Conservation (phyloP, 2,329 filamentous ascomycete genomes). For the Ceratocystis colombiana region DNA sequence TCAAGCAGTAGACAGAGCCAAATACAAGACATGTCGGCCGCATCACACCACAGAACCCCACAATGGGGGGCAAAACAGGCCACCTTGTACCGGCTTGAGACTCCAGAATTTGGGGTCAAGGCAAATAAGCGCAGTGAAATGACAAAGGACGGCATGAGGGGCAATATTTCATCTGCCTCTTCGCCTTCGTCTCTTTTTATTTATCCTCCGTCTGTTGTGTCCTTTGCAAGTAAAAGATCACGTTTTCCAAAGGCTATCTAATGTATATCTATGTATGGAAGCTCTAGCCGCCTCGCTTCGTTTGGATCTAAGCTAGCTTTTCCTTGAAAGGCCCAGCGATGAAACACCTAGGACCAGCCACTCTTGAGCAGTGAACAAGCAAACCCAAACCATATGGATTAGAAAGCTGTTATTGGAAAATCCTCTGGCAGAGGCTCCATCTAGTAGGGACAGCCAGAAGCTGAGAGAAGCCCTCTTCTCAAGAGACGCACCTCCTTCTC, state of each 20-base stretch:
- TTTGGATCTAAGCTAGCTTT: conserved; percentile 9
- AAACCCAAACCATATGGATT: no score
- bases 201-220: neutral
- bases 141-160: neutral
- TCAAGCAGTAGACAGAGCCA: neutral
- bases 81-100: conserved; percentile 15
- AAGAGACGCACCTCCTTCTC: neutral
- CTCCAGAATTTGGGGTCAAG: neutral
- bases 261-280: conserved; percentile 4
- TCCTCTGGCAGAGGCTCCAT: no score
- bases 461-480: neutral
- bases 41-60: conserved; percentile 16
- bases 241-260: neutral
- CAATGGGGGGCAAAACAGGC: conserved; percentile 18
- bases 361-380: neutral
- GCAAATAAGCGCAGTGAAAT: neutral
- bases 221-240: neutral
- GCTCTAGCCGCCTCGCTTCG: conserved; percentile 7
- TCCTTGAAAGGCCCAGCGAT: neutral
- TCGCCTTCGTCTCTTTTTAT: no score
- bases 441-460: neutral
- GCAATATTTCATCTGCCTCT: no score
- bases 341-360: neutral
- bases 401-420: no score
- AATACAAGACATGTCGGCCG: neutral